phyloP scores from a whole-genome alignment of 805 yeast species.

The Candida insectalens region DNA sequence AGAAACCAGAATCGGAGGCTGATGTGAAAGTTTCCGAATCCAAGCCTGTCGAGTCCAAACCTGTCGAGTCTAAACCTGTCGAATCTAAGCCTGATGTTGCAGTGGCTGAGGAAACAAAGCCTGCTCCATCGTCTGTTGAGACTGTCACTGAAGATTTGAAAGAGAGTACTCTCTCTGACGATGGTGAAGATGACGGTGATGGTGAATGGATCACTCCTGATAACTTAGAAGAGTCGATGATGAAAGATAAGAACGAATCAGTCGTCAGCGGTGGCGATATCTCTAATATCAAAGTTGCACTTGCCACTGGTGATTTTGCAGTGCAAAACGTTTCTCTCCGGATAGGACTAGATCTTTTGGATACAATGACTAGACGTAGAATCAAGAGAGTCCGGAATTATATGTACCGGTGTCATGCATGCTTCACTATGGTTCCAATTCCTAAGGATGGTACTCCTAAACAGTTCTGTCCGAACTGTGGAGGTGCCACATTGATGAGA shows the following conservation, averaged over 20 bases:
- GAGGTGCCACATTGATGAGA: conserved; percentile 82
- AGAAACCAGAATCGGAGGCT: conserved; percentile 1
- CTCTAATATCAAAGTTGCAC: conserved; percentile 56
- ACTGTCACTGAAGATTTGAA: conserved; percentile 2
- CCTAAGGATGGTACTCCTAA: conserved; percentile 67
- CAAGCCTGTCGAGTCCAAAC: not conserved
- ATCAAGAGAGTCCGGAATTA: conserved; percentile 81
- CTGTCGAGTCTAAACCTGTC: not conserved
- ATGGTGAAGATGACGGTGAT: conserved; percentile 66
- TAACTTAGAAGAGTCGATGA: conserved; percentile 59
- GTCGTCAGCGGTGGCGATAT: conserved; percentile 25
- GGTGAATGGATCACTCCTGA: conserved; percentile 92
- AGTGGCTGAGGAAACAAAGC: not conserved
- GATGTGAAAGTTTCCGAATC: not conserved
- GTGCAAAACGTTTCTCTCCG: conserved; percentile 93
- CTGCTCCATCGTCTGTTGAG: not conserved
- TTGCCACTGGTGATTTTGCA: conserved; percentile 95
- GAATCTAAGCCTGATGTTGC: not conserved
- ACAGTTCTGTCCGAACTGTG: conserved; percentile 93
- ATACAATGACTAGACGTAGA: conserved; percentile 72
- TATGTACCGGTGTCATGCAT: conserved; percentile 96
- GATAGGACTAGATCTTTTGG: conserved; percentile 79
- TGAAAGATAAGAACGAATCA: conserved; percentile 56
- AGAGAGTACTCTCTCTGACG: conserved; percentile 26
- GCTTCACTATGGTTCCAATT: conserved; percentile 74